These are phyloP conservation scores for Viridothelium virens DNA, from an alignment of 495 filamentous ascomycete species.

Conservation along the genomic window DNA sequence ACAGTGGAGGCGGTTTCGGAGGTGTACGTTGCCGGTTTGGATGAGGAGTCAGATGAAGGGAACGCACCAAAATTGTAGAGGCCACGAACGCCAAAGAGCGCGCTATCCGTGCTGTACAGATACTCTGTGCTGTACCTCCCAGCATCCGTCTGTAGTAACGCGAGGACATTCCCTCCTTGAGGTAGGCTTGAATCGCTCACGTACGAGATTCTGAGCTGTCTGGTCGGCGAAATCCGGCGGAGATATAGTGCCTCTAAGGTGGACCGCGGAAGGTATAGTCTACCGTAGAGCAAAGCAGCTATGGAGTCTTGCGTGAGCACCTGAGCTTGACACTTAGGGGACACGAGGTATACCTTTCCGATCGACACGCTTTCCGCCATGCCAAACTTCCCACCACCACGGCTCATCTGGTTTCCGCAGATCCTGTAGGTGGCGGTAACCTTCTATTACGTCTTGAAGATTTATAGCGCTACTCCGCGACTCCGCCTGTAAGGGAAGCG, in stretches of 20 bases:
- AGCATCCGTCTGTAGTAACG: slow-evolving; percentile 76
- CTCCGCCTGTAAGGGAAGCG: slow-evolving; percentile 53
- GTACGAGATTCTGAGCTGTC: slow-evolving; percentile 71
- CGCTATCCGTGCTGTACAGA: slow-evolving; percentile 85
- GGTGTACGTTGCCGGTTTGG: slow-evolving; percentile 21
- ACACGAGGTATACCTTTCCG: slow-evolving; percentile 28
- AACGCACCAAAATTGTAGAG: slow-evolving; percentile 92
- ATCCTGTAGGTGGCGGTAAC: slow-evolving; percentile 59
- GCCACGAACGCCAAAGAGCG: slow-evolving; percentile 76
- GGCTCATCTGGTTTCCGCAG: slow-evolving; percentile 42
- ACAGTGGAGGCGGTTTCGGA: slow-evolving; percentile 16
- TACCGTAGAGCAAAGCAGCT: slow-evolving; percentile 76
- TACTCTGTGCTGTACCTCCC: slow-evolving; percentile 87
- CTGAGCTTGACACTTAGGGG: slow-evolving; percentile 8
- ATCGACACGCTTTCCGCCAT: slow-evolving; percentile 40
- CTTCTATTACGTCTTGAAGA: slow-evolving; percentile 56
- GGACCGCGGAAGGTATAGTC: slow-evolving; percentile 75
- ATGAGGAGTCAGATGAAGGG: slow-evolving; percentile 33
- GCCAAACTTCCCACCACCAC: slow-evolving; percentile 47
- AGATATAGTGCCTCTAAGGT: slow-evolving; percentile 84
- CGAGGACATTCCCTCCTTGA: slow-evolving; percentile 67
- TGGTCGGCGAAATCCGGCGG: slow-evolving; percentile 66
- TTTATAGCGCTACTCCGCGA: slow-evolving; percentile 53
- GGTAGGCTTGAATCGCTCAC: slow-evolving; percentile 69
- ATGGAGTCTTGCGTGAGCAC: not conserved